Conservation (phyloP, 306 rosid species). For the Gastrolobium villosum region DNA sequence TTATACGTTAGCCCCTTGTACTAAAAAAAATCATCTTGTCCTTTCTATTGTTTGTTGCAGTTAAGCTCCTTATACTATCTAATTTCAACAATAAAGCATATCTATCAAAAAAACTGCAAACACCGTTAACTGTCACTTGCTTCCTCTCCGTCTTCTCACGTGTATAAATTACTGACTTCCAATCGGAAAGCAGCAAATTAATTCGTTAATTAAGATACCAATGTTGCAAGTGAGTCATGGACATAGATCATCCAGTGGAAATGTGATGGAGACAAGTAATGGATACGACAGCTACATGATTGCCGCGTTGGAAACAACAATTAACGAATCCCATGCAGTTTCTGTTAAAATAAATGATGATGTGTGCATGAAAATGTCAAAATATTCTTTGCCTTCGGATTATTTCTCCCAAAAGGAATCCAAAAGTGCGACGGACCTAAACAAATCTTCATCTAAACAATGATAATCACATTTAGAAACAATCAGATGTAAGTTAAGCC, state of each 20-base stretch:
- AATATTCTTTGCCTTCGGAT: background rate
- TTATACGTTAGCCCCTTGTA: no score
- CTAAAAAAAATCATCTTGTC: no score
- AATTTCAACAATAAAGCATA: no score
- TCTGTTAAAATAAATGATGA: background rate
- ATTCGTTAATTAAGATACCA: background rate
- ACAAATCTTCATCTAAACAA: background rate
- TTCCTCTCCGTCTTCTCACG: no score
- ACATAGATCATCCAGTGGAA: conserved; percentile 12
- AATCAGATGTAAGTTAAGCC: background rate
- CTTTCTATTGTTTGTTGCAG: no score
- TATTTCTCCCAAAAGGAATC: conserved; percentile 30
- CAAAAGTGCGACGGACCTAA: conserved; percentile 27
- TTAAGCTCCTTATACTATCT: no score
- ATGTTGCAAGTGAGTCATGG: conserved; percentile 12
- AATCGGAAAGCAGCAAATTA: conserved; percentile 18
- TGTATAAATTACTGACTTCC: conserved; percentile 8
- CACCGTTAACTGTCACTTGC: no score
- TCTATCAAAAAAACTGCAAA: no score
- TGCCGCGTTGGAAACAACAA: conserved; percentile 51
- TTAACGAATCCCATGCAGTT: conserved; percentile 17
- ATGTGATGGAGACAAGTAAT: conserved; percentile 1
- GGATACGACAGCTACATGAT: conserved; percentile 31
- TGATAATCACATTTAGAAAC: background rate
- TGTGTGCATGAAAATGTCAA: background rate